Conservation (phyloP, 352 stramenopile genomes). For the Phytophthora litchii region DNA sequence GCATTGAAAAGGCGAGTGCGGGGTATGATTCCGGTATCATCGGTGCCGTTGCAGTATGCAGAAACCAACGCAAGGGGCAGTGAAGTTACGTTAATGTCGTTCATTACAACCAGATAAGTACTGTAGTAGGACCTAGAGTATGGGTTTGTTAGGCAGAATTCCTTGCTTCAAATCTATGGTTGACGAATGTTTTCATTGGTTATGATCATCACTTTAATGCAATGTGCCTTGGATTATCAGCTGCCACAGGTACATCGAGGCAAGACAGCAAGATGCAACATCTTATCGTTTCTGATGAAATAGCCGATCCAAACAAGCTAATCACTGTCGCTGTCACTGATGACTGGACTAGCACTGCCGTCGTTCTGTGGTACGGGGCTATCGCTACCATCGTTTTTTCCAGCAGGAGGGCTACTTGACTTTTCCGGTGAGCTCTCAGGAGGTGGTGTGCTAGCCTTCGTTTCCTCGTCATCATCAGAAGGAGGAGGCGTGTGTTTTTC, state of each 20-base stretch:
- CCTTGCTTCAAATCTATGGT: too few species aligned
- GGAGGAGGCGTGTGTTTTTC: slow-evolving; percentile 26
- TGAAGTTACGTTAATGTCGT: slow-evolving; percentile 17
- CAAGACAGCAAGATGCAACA: slow-evolving; percentile 9
- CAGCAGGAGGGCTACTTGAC: slow-evolving; percentile 21
- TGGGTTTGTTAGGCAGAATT: too few species aligned
- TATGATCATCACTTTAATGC: neutral
- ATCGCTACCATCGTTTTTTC: slow-evolving; percentile 33
- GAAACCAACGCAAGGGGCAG: slow-evolving; percentile 22
- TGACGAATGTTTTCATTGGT: too few species aligned
- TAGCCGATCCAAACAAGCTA: slow-evolving; percentile 35
- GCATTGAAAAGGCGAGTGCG: slow-evolving; percentile 77
- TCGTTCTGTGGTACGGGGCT: slow-evolving; percentile 33
- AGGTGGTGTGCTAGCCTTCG: slow-evolving; percentile 42
- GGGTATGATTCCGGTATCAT: slow-evolving; percentile 89
- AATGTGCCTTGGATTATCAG: slow-evolving; percentile 8
- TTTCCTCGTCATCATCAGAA: slow-evolving; percentile 52
- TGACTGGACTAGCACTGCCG: slow-evolving; percentile 64
- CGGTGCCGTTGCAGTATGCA: slow-evolving; percentile 62
- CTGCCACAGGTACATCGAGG: slow-evolving; percentile 9
- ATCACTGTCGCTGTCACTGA: slow-evolving; percentile 82
- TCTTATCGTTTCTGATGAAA: slow-evolving; percentile 16
- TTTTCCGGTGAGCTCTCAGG: slow-evolving; percentile 31
- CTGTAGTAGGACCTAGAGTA: too few species aligned
- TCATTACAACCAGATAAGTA: slow-evolving; percentile 2